Base-by-base conservation (phyloP, 2,329 filamentous ascomycete genomes). In the Ophiosphaerella herpotricha region DNA sequence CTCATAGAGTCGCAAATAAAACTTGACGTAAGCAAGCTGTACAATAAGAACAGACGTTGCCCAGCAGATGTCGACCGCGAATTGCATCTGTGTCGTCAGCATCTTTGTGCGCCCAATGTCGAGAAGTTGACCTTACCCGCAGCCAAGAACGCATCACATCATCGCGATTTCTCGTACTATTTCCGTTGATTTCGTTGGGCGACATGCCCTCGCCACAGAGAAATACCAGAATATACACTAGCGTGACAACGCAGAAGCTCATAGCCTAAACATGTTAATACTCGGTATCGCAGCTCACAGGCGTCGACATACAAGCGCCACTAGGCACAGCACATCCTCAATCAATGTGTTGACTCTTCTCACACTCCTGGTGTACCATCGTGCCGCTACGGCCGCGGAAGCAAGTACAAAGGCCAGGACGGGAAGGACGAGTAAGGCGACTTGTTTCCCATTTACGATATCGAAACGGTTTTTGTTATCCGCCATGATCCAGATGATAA, bases 11-110 rank as follows among this genome's bases (percentile, higher is more conserved):
- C 59, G 57, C n/a, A 58, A 34, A 33, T 62, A 62, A 48, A 55
- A 58, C 37, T 54, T 48, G 16, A 54, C 48, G 14, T 60, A 54
- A 7, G 53, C 56, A 36, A 62, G 45, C 26, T 62, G 57, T n/a
- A 62, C 50, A n/a, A 53, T 52, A 23, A 55, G 48, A 38, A 62
- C 43, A 8, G 59, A 60, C 11, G 55, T 58, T 29, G 57, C 57
- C 59, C 59, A 62, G 48, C 57, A 62, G 16, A 55, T 53, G 26
- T 62, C 57, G 41, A 62, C 46, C 26, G 57, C 53, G 36, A 62
- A 59, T 51, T 62, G 57, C 21, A 56, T 55, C 57, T 62, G 46
- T 33, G 7, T 40, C 2, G 24, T 40, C 23, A 40, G 38, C 38
- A 5, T 23, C n/a, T 7, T 7, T n/a, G 12, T 29, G 3, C 23